Base-by-base conservation (phyloP, 2,329 filamentous ascomycete species). In the Pestalotiopsis fici region DNA sequence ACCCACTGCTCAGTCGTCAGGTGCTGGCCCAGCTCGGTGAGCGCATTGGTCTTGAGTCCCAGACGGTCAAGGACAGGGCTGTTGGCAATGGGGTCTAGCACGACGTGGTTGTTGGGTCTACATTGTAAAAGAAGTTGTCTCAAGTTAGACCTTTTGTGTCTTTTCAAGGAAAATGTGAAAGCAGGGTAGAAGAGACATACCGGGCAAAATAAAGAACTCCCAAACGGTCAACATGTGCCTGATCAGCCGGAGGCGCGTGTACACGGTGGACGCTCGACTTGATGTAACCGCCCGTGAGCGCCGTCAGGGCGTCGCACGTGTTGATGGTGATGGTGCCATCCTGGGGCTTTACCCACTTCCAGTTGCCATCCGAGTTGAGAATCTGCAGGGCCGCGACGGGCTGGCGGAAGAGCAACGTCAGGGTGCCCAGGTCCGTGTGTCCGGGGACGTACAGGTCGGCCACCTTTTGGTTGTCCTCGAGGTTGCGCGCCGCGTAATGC, bases 321-420 rank as follows among this genome's bases (percentile, higher is more conserved):
- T 85, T 85, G 64, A 85, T 80, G 1, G 82, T 84, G 39, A 85
- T 82, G 0, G 79, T 83, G 4, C 81, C 83, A 31, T 82, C 78
- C 39, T 82, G 79, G 2, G 83, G 79, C 9, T 76, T 75, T 3
- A 83, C 82, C 74, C 78, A 85, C 47, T 80, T 83, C 83, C 83
- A 85, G 13, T 80, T 67, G 4, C 78, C 79, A 11, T 81, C 76
- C 0, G 78, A 74, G 43, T 80, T 77, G n/a, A 81, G 81, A 25
- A 88, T 84, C 72, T 89, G 86, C 25, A 89, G 77, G 2, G 84
- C 86, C 0, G 85, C 85, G 12, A 89, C 83, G 0, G 86, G 86
- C 69, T 89, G 87, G 0, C 85, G 82, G 77, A 88, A 89, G 0
- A 89, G 80, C 9, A 89, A 78, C 0, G 87, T 89, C 9, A 89